These are phyloP conservation scores for Alternaria ventricosa DNA, from an alignment of 2,329 filamentous ascomycete species.

Conservation along the genomic window DNA sequence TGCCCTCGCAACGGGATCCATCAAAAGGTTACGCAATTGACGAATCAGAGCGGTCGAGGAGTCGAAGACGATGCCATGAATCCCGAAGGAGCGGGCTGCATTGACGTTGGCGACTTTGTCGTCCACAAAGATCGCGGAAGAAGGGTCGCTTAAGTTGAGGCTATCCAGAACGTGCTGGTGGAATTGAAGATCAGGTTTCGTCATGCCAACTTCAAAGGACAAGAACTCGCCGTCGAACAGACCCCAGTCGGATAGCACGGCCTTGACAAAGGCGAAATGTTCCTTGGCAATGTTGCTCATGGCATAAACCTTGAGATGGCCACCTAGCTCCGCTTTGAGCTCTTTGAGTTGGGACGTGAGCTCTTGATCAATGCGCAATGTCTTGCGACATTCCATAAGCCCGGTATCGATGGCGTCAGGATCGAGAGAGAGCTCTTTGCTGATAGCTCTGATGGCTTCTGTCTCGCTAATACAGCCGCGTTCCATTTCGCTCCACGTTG, in stretches of 20 bases:
- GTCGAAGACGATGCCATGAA: slow-evolving; percentile 36
- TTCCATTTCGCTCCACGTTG: slow-evolving; percentile 39
- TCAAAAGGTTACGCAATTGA: slow-evolving; percentile 22
- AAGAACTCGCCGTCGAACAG: slow-evolving; percentile 47
- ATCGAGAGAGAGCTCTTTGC: slow-evolving; percentile 29
- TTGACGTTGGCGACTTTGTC: slow-evolving; percentile 27
- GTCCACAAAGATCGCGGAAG: slow-evolving; percentile 38
- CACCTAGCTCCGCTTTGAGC: slow-evolving; percentile 18
- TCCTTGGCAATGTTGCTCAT: slow-evolving; percentile 44
- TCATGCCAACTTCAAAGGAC: slow-evolving; percentile 41
- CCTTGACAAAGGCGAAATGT: slow-evolving; percentile 33
- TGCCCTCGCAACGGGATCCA: slow-evolving; percentile 27
- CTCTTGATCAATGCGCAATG: slow-evolving; percentile 29
- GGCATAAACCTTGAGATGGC: slow-evolving; percentile 31
- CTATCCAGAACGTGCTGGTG: slow-evolving; percentile 40
- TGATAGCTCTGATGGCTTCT: slow-evolving; percentile 17
- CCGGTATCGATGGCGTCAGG: slow-evolving; percentile 32
- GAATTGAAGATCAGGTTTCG: slow-evolving; percentile 46
- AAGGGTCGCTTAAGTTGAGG: slow-evolving; percentile 13
- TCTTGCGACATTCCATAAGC: slow-evolving; percentile 36
- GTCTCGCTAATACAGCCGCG: slow-evolving; percentile 32
- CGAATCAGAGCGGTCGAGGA: slow-evolving; percentile 6
- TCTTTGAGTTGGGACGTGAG: slow-evolving; percentile 28
- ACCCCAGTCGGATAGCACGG: slow-evolving; percentile 35
- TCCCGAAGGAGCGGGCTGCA: slow-evolving; percentile 31